Evolutionary conservation across 2,329 filamentous ascomycete genomes (phyloP).

Genomic region (Cercospora janseana): DNA sequence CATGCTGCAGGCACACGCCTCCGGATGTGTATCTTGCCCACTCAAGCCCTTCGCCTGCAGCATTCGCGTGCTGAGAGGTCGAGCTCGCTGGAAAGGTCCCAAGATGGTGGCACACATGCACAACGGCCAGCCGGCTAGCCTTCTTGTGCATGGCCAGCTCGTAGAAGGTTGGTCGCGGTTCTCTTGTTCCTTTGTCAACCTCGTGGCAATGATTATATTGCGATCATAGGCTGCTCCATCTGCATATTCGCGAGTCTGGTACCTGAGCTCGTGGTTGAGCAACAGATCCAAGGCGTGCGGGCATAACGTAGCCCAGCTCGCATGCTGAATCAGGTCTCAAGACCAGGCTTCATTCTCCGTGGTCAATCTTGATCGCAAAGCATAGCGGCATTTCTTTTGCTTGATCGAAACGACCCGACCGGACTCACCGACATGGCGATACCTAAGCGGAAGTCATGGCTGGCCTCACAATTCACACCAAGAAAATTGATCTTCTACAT

Average conservation of each 20-base stretch:
- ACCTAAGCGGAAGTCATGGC: conserved; percentile 34
- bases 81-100: conserved; percentile 11
- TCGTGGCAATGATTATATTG: not conserved
- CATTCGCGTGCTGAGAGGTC: conserved; percentile 21
- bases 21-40: conserved; percentile 19
- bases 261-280: no score
- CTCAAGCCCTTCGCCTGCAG: conserved; percentile 13
- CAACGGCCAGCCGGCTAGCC: conserved; percentile 9
- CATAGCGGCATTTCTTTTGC: no score
- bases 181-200: not conserved
- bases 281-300: no score
- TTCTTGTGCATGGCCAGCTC: conserved; percentile 14
- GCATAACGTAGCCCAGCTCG: no score
- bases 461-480: conserved; percentile 36
- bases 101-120: conserved; percentile 20
- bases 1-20: conserved; percentile 22
- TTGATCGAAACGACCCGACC: no score
- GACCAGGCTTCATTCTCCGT: no score
- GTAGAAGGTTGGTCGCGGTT: conserved; percentile 15
- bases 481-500: conserved; percentile 40
- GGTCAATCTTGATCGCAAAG: no score
- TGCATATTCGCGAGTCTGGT: no score
- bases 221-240: not conserved
- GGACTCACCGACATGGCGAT: conserved; percentile 21
- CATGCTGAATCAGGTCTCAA: no score